Conservation (phyloP, 1,139 yeast species). For the Pichia sp. region DNA sequence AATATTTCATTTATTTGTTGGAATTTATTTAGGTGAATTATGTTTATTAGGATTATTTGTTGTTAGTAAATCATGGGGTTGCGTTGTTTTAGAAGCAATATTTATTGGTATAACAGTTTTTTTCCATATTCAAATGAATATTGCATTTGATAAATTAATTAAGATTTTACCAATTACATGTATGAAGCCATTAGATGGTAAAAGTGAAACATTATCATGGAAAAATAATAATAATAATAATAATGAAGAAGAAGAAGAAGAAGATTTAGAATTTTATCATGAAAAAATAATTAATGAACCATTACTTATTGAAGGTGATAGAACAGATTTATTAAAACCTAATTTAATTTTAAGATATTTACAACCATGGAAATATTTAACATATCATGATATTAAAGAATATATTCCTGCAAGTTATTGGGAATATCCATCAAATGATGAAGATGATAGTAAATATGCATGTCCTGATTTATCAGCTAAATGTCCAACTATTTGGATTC, state of each 20-base stretch:
- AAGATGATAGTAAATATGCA: constrained; percentile 51
- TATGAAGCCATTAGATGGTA: constrained; percentile 67
- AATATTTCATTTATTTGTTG: constrained; percentile 66
- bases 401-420: constrained; percentile 32
- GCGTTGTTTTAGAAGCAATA: constrained; percentile 38
- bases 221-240: constrained; percentile 33
- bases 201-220: constrained; percentile 53
- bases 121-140: constrained; percentile 34
- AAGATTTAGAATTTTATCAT: neutral
- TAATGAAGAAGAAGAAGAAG: constrained; percentile 10
- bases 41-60: constrained; percentile 72
- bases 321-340: constrained; percentile 15
- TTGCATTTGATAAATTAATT: constrained; percentile 48
- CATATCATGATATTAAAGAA: constrained; percentile 30
- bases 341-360: constrained; percentile 23
- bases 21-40: constrained; percentile 72
- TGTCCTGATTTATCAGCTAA: constrained; percentile 57
- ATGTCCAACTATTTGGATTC: constrained; percentile 66
- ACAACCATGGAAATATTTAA: constrained; percentile 31
- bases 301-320: constrained; percentile 29
- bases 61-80: constrained; percentile 43
- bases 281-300: constrained; percentile 24
- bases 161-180: constrained; percentile 56
- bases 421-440: constrained; percentile 35
- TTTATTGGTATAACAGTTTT: constrained; percentile 36